Conservation (phyloP, 192 early-diverging fungal genomes). For the Coemansia asiatica region DNA sequence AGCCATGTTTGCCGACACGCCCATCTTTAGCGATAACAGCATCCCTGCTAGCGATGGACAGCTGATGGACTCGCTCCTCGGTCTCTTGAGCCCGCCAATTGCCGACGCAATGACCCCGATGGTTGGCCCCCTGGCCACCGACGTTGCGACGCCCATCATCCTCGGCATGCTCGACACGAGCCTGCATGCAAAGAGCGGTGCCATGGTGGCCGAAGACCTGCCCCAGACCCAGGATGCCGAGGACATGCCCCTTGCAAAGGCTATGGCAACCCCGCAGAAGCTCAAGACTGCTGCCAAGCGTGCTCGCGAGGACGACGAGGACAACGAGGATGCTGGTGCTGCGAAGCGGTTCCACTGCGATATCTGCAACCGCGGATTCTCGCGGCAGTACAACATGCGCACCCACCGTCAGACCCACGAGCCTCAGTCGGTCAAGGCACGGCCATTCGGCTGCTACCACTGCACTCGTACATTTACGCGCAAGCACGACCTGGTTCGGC, state of each 20-base stretch:
- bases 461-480: conserved; percentile 74
- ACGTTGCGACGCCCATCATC: conserved; percentile 1
- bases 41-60: conserved; percentile 15
- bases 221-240: conserved; percentile 15
- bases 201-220: conserved; percentile 18
- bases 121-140: conserved; percentile 1
- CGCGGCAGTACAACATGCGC: conserved; percentile 81
- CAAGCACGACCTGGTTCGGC: conserved; percentile 77
- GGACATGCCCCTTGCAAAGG: background rate
- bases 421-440: conserved; percentile 49
- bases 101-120: conserved; percentile 9
- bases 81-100: conserved; percentile 30
- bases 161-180: conserved; percentile 3
- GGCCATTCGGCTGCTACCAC: conserved; percentile 58
- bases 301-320: conserved; percentile 5
- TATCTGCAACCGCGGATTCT: conserved; percentile 72
- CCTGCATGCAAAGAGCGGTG: conserved; percentile 2
- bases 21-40: background rate
- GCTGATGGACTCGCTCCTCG: conserved; percentile 43
- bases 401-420: conserved; percentile 79
- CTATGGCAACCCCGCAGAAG: background rate
- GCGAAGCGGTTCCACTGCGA: conserved; percentile 45
- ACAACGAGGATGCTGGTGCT: background rate
- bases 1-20: background rate
- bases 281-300: background rate